Conservation (phyloP, 2,329 filamentous ascomycete species). For the Talaromyces sp. region DNA sequence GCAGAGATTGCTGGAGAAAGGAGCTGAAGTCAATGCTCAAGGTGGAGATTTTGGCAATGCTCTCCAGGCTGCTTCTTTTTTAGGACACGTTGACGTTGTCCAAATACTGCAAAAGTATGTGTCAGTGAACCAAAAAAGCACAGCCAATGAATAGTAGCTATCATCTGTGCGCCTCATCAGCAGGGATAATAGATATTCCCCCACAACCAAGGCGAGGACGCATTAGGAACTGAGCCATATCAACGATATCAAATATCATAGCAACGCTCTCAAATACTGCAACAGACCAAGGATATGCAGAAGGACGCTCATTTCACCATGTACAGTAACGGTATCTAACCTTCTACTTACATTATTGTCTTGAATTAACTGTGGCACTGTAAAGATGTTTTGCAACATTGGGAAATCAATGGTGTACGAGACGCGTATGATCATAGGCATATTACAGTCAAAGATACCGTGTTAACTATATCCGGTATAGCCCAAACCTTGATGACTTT, state of each 20-base stretch:
- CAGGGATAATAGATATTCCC: background rate
- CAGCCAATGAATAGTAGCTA: no score
- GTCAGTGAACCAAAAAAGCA: no score
- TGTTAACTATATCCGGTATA: no score
- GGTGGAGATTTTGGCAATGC: no score
- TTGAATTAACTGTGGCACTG: constrained; percentile 2
- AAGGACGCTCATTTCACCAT: constrained; percentile 5
- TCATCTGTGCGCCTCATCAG: no score
- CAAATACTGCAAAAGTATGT: background rate
- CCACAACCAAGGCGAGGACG: background rate
- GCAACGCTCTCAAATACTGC: constrained; percentile 8
- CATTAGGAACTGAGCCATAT: background rate
- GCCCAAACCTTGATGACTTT: no score
- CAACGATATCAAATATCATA: constrained; percentile 1
- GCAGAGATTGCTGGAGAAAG: no score
- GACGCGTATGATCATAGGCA: background rate
- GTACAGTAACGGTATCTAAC: constrained; percentile 3
- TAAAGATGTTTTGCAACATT: background rate
- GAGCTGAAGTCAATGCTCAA: no score
- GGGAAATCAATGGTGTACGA: background rate
- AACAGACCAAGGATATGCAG: constrained; percentile 8
- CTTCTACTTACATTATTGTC: constrained; percentile 2
- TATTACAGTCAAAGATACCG: constrained; percentile 5
- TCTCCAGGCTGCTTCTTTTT: no score
- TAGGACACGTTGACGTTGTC: background rate